A percentile compares a stretch with the other conserved stretches of the same genome.
Evolutionary conservation across 2,329 filamentous ascomycete genomes (phyloP).

Genomic region (Aspergillus pseudotamarii): DNA sequence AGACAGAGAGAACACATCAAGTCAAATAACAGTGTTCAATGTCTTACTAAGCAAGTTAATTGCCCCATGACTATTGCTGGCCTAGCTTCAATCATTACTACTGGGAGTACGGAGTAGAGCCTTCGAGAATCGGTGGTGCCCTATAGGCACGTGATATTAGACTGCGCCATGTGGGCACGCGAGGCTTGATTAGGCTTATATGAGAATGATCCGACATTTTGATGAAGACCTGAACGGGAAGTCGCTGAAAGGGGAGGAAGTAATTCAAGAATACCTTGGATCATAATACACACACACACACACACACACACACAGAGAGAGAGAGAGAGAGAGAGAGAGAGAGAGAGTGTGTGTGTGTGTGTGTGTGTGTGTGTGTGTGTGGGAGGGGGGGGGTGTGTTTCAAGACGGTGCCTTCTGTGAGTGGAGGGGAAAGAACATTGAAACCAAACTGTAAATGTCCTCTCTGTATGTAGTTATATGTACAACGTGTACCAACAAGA

Average conservation of each 20-base stretch:
- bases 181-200: neutral
- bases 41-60: neutral
- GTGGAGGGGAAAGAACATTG: neutral
- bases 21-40: neutral
- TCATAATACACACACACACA: neutral
- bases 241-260: neutral
- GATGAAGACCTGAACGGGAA: neutral
- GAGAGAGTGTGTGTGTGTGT: no score
- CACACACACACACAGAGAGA: no score
- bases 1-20: neutral
- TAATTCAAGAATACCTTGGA: neutral
- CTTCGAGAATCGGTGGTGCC: constrained; percentile 2
- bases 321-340: no score
- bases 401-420: neutral
- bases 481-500: neutral
- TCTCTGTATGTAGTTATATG: neutral
- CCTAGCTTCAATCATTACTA: neutral
- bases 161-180: constrained; percentile 8
- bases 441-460: no score
- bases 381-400: no score
- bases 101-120: constrained; percentile 3
- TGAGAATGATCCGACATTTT: neutral
- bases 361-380: neutral
- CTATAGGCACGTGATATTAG: constrained; percentile 3
- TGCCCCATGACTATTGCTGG: neutral